Evolutionary conservation across 225 moss, liverwort and hornwort species (phyloP).

Genomic region (Pleurozium schreberi): DNA sequence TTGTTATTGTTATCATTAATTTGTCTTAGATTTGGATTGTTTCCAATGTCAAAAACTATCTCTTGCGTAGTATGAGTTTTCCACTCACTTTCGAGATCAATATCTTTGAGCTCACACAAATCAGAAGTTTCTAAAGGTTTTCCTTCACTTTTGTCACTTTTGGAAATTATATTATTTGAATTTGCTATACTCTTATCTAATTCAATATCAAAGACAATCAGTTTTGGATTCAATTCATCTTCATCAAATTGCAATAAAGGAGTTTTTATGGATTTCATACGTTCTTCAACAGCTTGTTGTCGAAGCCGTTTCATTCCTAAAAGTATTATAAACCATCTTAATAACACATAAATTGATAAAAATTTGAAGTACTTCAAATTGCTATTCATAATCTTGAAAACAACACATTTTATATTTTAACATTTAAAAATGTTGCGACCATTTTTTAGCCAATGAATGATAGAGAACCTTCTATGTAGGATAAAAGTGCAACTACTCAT

Average conservation of each 20-base stretch:
- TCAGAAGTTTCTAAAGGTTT: too few species aligned
- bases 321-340: not conserved
- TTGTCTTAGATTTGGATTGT: too few species aligned
- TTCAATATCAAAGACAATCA: not conserved
- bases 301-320: slow-evolving; percentile 31
- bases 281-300: slow-evolving; percentile 11
- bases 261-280: not conserved
- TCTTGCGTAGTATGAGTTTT: not conserved
- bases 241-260: slow-evolving; percentile 27
- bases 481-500: too few species aligned
- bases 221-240: slow-evolving; percentile 14
- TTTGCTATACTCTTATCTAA: not conserved
- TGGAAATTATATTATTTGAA: too few species aligned
- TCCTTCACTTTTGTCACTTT: not conserved
- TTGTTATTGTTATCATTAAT: not conserved
- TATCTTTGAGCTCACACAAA: not conserved
- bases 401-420: not conserved
- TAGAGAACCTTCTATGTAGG: too few species aligned
- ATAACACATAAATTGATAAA: not conserved
- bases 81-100: not conserved
- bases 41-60: not conserved
- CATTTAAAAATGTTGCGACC: too few species aligned
- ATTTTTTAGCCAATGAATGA: too few species aligned
- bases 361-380: not conserved
- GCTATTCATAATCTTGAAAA: not conserved